phyloP scores from a whole-genome alignment of 495 filamentous ascomycete species.

The Penicillium steckii region DNA sequence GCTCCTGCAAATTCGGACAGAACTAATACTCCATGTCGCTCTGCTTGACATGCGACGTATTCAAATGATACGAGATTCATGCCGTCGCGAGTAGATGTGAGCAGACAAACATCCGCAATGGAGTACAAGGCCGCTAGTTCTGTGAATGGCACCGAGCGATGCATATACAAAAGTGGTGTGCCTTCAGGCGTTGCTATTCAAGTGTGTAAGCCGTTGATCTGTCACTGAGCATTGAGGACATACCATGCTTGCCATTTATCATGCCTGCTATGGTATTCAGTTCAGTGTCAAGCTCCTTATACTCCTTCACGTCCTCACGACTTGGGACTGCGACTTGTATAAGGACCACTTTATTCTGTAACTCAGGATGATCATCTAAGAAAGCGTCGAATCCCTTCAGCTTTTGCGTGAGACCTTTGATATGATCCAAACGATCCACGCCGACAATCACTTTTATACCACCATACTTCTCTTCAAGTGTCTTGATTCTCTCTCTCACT shows the following conservation, averaged over 20 bases:
- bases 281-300: conserved; percentile 87
- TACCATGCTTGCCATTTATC: conserved; percentile 72
- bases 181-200: conserved; percentile 75
- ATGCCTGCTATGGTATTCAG: conserved; percentile 87
- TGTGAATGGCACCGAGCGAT: conserved; percentile 83
- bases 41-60: conserved; percentile 85
- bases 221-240: background rate
- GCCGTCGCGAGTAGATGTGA: conserved; percentile 88
- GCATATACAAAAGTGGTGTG: conserved; percentile 91
- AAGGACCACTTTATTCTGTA: conserved; percentile 86
- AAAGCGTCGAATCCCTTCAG: conserved; percentile 89
- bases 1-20: conserved; percentile 92
- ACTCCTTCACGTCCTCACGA: conserved; percentile 91
- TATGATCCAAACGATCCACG: conserved; percentile 90
- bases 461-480: conserved; percentile 77
- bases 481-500: conserved; percentile 75
- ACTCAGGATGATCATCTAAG: conserved; percentile 86
- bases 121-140: conserved; percentile 93
- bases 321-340: conserved; percentile 93
- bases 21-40: conserved; percentile 83
- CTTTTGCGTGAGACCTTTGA: conserved; percentile 96
- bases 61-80: conserved; percentile 98
- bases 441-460: conserved; percentile 89
- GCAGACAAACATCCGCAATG: conserved; percentile 84
- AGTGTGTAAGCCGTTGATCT: too few relatives aligned